Base-by-base conservation (phyloP, 2,329 filamentous ascomycete genomes). In the Penicillium sp. region DNA sequence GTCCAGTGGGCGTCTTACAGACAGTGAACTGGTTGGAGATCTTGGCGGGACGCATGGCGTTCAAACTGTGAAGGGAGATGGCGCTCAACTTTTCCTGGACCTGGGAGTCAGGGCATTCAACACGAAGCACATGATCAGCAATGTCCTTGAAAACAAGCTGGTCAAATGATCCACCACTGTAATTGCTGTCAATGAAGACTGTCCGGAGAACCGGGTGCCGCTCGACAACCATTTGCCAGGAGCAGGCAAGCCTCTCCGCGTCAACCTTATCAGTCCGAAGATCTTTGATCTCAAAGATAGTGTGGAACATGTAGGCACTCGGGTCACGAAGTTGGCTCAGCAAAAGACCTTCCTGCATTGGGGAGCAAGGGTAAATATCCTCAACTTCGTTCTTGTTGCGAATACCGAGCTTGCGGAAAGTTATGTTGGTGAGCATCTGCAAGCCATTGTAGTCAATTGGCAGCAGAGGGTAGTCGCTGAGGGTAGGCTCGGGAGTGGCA, bases 391-490 rank as follows among this genome's bases (percentile, higher is more conserved):
- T 57, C 60, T 65, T 69, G 51, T 45, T 62, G 1, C 63, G 57
- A 31, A 79, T 68, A 23, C 75, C 72, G 49, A 74, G 58, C 10
- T 60, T 68, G 11, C 74, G 72, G 27, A 81, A 69, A 16, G 68
- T 74, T 16, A 67, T 63, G 3, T 60, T 67, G 4, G 73, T 62
- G 52, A 81, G 59, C 2, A 62, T 71, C 7, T 74, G 60, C 42
- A 83, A 68, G 1, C 67, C 69, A 1, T 75, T 63, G 27, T 81
- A 78, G 1, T 70, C 75, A 43, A 78, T 68, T 4, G 74, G 72
- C 13, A 81, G 71, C 7, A 82, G 69, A 2, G 77, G 75, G 35
- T 75, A 79, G 53, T 81, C 79, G 39, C 70, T 77, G 5, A 77
- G 61, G 2, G 77, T 79, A 3, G 70, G 67, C 49, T 71, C 66